A percentile compares a stretch with the other conserved stretches of the same genome.
phyloP scores from a whole-genome alignment of 2,329 filamentous ascomycete species.

The Ascochyta viciae-villosae region DNA sequence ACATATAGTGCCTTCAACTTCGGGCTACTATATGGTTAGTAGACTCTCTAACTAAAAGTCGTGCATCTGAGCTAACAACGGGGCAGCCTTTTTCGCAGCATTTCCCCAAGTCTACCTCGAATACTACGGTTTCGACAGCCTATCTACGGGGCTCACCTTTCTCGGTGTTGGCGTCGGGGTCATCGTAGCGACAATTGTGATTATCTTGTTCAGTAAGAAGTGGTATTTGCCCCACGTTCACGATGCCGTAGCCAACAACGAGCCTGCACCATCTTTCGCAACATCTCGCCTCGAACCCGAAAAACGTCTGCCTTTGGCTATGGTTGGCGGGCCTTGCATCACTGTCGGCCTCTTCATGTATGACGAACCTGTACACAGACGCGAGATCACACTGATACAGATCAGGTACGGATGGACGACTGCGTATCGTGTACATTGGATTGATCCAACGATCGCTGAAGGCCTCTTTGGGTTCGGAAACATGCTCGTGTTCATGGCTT shows the following conservation, averaged over 20 bases:
- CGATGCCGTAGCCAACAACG: slow-evolving; percentile 2
- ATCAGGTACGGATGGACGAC: slow-evolving; percentile 46
- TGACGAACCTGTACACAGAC: no score
- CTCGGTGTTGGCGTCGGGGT: slow-evolving; percentile 10
- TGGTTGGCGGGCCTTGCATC: slow-evolving; percentile 45
- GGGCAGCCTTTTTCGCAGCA: slow-evolving; percentile 29
- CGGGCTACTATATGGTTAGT: slow-evolving; percentile 25
- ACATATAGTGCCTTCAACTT: slow-evolving; percentile 36
- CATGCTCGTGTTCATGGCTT: slow-evolving; percentile 43
- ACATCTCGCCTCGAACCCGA: slow-evolving; percentile 32
- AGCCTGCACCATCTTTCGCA: slow-evolving; percentile 13
- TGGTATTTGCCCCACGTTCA: slow-evolving; percentile 9
- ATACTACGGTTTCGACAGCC: slow-evolving; percentile 20
- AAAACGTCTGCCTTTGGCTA: slow-evolving; percentile 43
- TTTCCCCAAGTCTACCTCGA: slow-evolving; percentile 31
- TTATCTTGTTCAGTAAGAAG: slow-evolving; percentile 7
- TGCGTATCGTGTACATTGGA: slow-evolving; percentile 47
- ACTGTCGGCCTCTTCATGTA: slow-evolving; percentile 48
- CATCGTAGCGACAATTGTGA: slow-evolving; percentile 4
- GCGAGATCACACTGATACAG: not conserved
- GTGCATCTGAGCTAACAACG: not conserved
- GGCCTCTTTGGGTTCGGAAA: slow-evolving; percentile 36
- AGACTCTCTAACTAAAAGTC: not conserved
- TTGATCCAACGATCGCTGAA: slow-evolving; percentile 45
- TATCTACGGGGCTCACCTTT: slow-evolving; percentile 16